Base-by-base conservation (phyloP, 148 eudicot genomes). In the Fagopyrum esculentum region DNA sequence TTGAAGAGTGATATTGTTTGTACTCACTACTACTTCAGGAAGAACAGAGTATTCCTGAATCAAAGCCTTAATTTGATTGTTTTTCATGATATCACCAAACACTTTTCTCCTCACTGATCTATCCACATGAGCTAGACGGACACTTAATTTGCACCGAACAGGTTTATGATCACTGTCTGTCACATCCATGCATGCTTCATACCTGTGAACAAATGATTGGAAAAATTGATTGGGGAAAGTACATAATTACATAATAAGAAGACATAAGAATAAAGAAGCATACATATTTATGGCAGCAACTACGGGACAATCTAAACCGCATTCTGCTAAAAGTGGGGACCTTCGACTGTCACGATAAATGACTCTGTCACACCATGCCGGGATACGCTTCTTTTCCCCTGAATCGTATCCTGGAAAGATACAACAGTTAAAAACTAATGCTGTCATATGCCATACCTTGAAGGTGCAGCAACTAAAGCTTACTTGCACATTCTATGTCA, bases 351-450 rank as follows among this genome's bases (percentile, higher is more conserved):
- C 98, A 55, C 98, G 87, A 72, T 87, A 95, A 71, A 95, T 82
- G 71, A 95, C 84, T 80, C 98, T 83, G 73, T 95, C 98, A 83
- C 98, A 95, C 98, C 98, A 95, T 11, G 98, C 98, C 30, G 98
- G 98, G 76, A 95, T 95, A n/a, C 97, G 92, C 80, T 92, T 95
- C 86, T 95, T 95, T 86, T 95, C 98, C 52, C 98, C 98, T 40
- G 98, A 92, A 86, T 95, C 98, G 81, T 95, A 95, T 69, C 97
- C 98, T 95, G 79, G 15, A 73, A 52, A 66, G 45, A 40, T 13
- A 43, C 9, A 63, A 30, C 45, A 30, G 40, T 35, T 35, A 35
- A 35, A 0, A 35, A 35, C 40, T 35, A 35, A 35, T 35, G 1
- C 40, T 35, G 40, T 35, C 40, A 35, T 35, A 35, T 35, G 40